A percentile compares a stretch with the other conserved stretches of the same genome.
phyloP scores from a whole-genome alignment of 1,284 basidiomycete genomes.

The Jaminaea rosea region DNA sequence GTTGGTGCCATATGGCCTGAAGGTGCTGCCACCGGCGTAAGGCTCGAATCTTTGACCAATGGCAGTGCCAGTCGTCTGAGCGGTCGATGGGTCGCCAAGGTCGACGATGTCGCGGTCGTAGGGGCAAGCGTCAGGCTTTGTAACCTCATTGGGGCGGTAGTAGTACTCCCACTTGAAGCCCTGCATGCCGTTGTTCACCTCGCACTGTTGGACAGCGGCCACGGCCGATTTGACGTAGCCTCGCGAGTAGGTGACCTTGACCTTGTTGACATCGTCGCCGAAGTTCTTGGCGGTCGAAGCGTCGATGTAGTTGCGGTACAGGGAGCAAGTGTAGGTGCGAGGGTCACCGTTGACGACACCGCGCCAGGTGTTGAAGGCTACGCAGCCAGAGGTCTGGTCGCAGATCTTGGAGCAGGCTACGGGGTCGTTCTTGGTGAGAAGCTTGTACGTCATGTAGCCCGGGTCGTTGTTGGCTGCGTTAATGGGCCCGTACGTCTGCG shows the following conservation, averaged over 20 bases:
- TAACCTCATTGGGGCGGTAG: no score
- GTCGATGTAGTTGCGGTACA: neutral
- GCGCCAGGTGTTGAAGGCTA: neutral
- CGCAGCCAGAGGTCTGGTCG: neutral
- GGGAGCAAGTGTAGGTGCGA: neutral
- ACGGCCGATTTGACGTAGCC: no score
- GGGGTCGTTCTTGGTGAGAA: neutral
- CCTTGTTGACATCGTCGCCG: neutral
- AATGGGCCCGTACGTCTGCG: neutral
- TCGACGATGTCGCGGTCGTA: no score
- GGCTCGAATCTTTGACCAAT: no score
- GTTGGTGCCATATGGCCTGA: no score
- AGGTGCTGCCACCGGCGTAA: no score
- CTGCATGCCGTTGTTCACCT: no score
- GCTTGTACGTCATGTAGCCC: neutral
- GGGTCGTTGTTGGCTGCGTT: neutral
- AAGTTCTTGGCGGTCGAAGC: neutral
- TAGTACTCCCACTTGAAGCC: no score
- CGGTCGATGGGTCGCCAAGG: no score
- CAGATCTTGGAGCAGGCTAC: neutral
- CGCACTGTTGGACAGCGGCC: no score
- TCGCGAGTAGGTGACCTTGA: neutral
- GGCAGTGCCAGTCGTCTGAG: no score
- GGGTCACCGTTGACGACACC: neutral
- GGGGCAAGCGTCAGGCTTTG: no score